Evolutionary conservation across 352 stramenopile species (phyloP), one percentile per base, ranked within the genome.

Genomic region (Aphanomyces astaci): DNA sequence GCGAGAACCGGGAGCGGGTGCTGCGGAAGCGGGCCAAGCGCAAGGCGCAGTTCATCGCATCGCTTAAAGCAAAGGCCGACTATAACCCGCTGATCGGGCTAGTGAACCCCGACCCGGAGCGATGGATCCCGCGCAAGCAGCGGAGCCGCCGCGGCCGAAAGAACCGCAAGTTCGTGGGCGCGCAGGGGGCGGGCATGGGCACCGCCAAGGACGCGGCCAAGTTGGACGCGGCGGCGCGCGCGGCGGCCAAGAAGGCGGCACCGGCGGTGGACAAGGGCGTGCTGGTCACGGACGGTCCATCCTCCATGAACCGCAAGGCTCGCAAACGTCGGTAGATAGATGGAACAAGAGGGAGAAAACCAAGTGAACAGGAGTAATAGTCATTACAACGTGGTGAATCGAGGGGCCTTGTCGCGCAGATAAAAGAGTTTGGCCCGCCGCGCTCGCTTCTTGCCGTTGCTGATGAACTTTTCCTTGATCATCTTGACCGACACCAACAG

Each of bases 361-460:
- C n/a, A n/a, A n/a, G n/a, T n/a, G n/a, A n/a, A n/a, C n/a, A n/a
- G n/a, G n/a, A n/a, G n/a, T n/a, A n/a, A n/a, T n/a, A n/a, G n/a
- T n/a, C 7, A 43, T 75, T 90, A 93, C 48, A 93, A 81, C 30
- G 84, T 93, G 30, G 84, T 91, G 67, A 93, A 82, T 60, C 79
- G 89, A 36, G 84, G 84, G 30, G 80, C 80, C 74, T 93, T 93
- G 60, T 95, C 84, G 51, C 81, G 78, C 73, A 96, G 74, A 75
- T 97, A 97, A 75, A 94, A 95, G 54, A 97, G 80, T 67, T 90
- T 96, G 72, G 84, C 81, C 64, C 89, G 83, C 59, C 88, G 85
- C 70, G 96, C 87, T 32, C 87, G 81, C 81, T 96, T 96, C 81
- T 94, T 90, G 73, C 88, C 88, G 75, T 93, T 94, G 74, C 93